A percentile compares a stretch with the other conserved stretches of the same genome.
Conservation (phyloP, 2,329 filamentous ascomycete species). For the Fusarium staphyleae region DNA sequence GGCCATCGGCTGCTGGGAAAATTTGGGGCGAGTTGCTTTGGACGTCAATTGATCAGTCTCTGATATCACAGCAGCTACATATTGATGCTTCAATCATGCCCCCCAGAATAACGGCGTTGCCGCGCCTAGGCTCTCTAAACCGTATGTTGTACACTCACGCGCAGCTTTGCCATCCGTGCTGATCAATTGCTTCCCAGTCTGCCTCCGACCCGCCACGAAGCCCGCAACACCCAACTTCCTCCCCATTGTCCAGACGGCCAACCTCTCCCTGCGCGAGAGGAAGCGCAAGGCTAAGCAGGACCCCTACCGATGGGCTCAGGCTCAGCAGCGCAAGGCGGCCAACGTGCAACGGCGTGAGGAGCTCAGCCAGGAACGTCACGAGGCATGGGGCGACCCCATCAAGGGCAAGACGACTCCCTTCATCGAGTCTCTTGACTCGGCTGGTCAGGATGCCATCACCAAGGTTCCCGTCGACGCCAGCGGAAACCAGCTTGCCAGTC, state of each 20-base stretch:
- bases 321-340: slow-evolving; percentile 81
- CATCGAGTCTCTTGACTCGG: slow-evolving; percentile 78
- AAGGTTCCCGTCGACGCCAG: slow-evolving; percentile 49
- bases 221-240: slow-evolving; percentile 58
- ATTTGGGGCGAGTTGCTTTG: slow-evolving; percentile 43
- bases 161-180: slow-evolving; percentile 19
- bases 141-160: slow-evolving; percentile 55
- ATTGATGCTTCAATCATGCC: slow-evolving; percentile 62
- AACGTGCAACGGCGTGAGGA: slow-evolving; percentile 79
- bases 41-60: slow-evolving; percentile 34
- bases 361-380: slow-evolving; percentile 69
- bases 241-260: slow-evolving; percentile 69
- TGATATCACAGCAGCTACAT: slow-evolving; percentile 29
- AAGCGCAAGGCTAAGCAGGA: slow-evolving; percentile 74
- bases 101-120: slow-evolving; percentile 68
- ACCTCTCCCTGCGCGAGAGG: slow-evolving; percentile 67
- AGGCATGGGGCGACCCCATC: slow-evolving; percentile 77
- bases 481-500: slow-evolving; percentile 51
- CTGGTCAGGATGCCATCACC: slow-evolving; percentile 55
- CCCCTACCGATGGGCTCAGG: slow-evolving; percentile 82
- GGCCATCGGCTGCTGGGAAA: slow-evolving; percentile 42
- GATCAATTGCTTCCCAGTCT: slow-evolving; percentile 55
- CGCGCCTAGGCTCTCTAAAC: slow-evolving; percentile 65
- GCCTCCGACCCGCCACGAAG: slow-evolving; percentile 62
- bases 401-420: slow-evolving; percentile 82